Conservation (phyloP, 1,284 basidiomycete genomes). For the Malassezia nana region DNA sequence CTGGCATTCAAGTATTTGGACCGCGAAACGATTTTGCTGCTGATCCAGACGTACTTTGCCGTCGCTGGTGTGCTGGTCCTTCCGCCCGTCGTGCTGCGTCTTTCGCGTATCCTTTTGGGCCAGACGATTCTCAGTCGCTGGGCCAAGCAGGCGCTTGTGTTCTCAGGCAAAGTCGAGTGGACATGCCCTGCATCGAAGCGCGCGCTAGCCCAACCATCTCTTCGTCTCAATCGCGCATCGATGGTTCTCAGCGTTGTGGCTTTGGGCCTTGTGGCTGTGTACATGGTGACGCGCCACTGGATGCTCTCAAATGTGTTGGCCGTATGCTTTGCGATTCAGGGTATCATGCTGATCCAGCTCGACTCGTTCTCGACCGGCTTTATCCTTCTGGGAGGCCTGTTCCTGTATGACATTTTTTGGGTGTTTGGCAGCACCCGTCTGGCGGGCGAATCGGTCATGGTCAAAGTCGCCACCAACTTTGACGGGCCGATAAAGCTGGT, state of each 20-base stretch:
- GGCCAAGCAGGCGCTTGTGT: neutral
- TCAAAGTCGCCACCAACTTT: constrained; percentile 69
- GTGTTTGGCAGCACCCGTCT: constrained; percentile 30
- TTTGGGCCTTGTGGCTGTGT: constrained; percentile 61
- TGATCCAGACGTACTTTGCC: constrained; percentile 43
- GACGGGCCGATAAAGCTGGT: constrained; percentile 73
- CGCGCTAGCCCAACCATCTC: neutral
- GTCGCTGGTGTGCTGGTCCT: constrained; percentile 36
- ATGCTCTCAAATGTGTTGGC: constrained; percentile 70
- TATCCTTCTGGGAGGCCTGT: constrained; percentile 58
- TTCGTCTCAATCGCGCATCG: neutral
- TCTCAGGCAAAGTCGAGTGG: neutral
- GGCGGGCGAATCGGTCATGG: constrained; percentile 41
- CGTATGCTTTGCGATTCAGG: constrained; percentile 72
- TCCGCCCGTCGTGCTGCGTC: constrained; percentile 21
- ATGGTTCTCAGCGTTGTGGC: constrained; percentile 50
- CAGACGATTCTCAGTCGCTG: neutral
- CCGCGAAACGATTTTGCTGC: constrained; percentile 33
- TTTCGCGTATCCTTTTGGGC: neutral
- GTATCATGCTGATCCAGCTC: constrained; percentile 69
- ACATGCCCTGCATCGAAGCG: neutral
- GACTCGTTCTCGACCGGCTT: constrained; percentile 83
- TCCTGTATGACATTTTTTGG: constrained; percentile 48
- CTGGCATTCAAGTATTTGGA: constrained; percentile 44
- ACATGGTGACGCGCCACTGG: constrained; percentile 57